Evolutionary conservation across 768 basidiomycete genomes (phyloP), one percentile per base, ranked within the genome.

Genomic region (Amanita thiersii): DNA sequence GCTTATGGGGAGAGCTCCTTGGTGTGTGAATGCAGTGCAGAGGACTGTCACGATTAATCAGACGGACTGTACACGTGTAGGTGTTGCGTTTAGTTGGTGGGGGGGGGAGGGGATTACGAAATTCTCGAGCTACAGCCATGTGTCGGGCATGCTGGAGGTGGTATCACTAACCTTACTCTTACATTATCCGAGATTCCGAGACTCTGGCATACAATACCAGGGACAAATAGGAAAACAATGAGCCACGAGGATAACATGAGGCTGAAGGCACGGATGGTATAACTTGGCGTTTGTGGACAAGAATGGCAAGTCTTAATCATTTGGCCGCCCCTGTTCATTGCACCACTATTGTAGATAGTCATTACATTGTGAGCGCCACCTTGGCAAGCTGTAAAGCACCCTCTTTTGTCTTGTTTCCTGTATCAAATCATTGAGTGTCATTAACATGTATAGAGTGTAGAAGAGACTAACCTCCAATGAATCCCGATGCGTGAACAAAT

Each of bases 401-500:
- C 29, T 87, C 87, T 64, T 77, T 86, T 1, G 92, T 91, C 59
- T 85, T 80, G 61, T 93, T 92, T 18, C 87, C 88, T 90, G 48
- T 14, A 36, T 12, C 19, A 43, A 34, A 20, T 28, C 21, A 26
- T 26, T 20, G 37, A 48, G 28, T 21, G 46, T 25, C 24, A 12
- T 15, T 10, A 19, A n/a, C 15, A 36, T 31, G 15, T 3, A 12
- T 35, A 26, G 35, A 21, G n/a, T n/a, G 30, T 12, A 36, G 15
- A n/a, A 21, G 25, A 25, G 15, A 41, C 75, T 47, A 48, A 81
- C 92, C 92, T 53, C 96, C 96, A 54, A 92, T 98, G 60, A 99
- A 99, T 5, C 96, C 96, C 45, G 84, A 86, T 1, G 93, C 90
- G 62, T 99, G 96, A 18, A 93, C 80, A 55, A 99, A 99, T 40